phyloP scores from a whole-genome alignment of 176 grass and related monocot species.

The Triticum timopheevii region DNA sequence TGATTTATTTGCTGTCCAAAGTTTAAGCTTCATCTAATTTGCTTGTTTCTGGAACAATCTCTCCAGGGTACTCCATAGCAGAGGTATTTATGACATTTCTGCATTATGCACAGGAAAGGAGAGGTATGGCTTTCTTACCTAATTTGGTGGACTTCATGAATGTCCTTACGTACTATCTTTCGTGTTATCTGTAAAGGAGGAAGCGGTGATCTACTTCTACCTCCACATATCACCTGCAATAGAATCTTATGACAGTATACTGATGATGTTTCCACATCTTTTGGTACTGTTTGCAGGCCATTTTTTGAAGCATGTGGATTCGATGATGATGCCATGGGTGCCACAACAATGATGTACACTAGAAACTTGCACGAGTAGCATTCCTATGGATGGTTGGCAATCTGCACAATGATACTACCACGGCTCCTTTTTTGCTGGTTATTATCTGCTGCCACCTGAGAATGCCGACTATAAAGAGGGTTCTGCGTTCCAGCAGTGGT shows the following conservation, averaged over 20 bases:
- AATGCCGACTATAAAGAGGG: not conserved
- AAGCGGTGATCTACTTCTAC: not conserved
- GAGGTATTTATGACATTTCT: slow-evolving; percentile 91
- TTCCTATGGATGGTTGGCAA: not conserved
- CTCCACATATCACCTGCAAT: not conserved
- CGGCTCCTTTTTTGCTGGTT: not conserved
- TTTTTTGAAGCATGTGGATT: slow-evolving; percentile 90
- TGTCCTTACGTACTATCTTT: not conserved
- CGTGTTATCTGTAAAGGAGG: not conserved
- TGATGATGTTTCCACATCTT: slow-evolving; percentile 1
- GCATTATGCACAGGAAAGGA: slow-evolving; percentile 82
- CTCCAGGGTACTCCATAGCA: slow-evolving; percentile 66
- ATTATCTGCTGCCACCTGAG: slow-evolving; percentile 6
- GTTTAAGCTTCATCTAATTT: slow-evolving; percentile 16
- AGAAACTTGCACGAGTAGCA: slow-evolving; percentile 33
- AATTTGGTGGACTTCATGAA: not conserved
- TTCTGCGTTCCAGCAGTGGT: not conserved
- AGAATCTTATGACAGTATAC: not conserved
- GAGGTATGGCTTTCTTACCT: slow-evolving; percentile 43
- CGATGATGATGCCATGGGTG: slow-evolving; percentile 68
- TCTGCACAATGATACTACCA: not conserved
- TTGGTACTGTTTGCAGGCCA: slow-evolving; percentile 41
- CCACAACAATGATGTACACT: slow-evolving; percentile 97
- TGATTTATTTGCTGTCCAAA: slow-evolving; percentile 13
- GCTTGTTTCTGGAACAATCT: slow-evolving; percentile 17